Conservation (phyloP, 2,329 filamentous ascomycete genomes). For the Cercospora sp. region DNA sequence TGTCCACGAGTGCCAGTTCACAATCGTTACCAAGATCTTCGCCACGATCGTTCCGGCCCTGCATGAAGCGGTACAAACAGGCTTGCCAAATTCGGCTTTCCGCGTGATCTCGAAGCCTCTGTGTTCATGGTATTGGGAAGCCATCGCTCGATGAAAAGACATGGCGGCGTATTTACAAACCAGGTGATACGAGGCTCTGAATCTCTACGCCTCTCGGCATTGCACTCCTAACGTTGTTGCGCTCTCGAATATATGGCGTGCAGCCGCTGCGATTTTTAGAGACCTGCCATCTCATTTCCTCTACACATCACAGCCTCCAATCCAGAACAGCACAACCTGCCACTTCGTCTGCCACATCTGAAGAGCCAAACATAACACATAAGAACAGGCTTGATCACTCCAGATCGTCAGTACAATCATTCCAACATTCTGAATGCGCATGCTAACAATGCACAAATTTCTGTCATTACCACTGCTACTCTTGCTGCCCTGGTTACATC, state of each 20-base stretch:
- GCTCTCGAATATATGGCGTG: background rate
- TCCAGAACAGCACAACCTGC: constrained; percentile 5
- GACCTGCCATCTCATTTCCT: constrained; percentile 7
- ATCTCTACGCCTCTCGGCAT: background rate
- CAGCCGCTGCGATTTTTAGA: background rate
- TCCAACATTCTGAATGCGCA: background rate
- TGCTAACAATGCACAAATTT: constrained; percentile 17
- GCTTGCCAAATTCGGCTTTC: background rate
- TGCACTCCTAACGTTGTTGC: background rate
- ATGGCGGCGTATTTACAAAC: background rate
- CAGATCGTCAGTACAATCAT: constrained; percentile 15
- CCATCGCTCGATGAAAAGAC: constrained; percentile 5
- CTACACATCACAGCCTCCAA: background rate
- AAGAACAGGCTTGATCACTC: background rate
- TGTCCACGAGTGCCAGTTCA: background rate
- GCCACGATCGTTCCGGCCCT: background rate
- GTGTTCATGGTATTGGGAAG: background rate
- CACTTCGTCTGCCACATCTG: constrained; percentile 10
- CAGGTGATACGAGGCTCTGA: background rate
- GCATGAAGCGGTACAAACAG: background rate
- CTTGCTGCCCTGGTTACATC: background rate
- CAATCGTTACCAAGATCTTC: background rate
- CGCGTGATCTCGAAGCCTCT: background rate
- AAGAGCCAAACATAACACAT: background rate
- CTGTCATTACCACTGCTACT: constrained; percentile 9